Evolutionary conservation across 1,139 yeast genomes (phyloP).

Genomic region (Blastobotrys serpentis): DNA sequence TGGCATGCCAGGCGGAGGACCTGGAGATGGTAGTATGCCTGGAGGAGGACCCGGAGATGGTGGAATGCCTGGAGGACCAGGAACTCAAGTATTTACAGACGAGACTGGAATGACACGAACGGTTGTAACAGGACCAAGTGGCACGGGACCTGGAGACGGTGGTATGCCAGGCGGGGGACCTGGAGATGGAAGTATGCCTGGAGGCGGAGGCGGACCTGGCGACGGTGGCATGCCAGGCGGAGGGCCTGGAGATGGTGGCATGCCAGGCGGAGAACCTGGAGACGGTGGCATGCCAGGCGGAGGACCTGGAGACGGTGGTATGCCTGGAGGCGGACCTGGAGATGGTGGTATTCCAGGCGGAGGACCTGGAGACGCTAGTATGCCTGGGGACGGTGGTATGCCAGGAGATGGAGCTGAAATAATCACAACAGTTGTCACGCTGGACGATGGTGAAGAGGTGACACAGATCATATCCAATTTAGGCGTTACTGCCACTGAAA

Average conservation of each 20-base stretch:
- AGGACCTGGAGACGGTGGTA: background rate
- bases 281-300: background rate
- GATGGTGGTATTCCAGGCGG: background rate
- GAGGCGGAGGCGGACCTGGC: too few relatives aligned
- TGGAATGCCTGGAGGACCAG: background rate
- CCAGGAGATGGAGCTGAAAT: background rate
- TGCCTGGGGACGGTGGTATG: background rate
- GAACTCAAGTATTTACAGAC: too few relatives aligned
- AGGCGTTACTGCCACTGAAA: background rate
- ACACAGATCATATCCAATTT: background rate
- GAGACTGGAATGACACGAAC: background rate
- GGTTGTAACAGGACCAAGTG: background rate
- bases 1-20: background rate
- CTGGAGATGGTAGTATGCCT: background rate
- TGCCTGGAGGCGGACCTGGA: background rate
- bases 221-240: background rate
- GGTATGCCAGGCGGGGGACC: too few relatives aligned
- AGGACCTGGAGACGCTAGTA: background rate
- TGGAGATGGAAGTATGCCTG: background rate
- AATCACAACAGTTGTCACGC: background rate
- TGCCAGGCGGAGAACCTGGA: background rate
- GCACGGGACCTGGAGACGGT: background rate
- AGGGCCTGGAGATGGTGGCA: background rate
- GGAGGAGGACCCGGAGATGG: background rate
- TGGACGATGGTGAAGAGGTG: background rate